Base-by-base conservation (phyloP, 2,329 filamentous ascomycete species). In the Ophiostoma perfectum region DNA sequence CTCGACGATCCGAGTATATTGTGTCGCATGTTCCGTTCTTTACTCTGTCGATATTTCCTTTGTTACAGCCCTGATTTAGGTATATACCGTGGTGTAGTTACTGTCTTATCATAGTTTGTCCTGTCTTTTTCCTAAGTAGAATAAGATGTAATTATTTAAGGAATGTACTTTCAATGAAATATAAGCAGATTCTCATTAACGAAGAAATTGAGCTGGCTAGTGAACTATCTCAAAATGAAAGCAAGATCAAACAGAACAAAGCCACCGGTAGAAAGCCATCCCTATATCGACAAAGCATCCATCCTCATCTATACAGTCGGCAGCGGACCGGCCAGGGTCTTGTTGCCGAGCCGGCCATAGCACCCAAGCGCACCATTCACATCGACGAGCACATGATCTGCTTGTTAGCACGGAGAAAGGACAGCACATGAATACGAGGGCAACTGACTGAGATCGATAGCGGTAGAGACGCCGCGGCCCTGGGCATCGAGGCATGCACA, bases 281-380 rank as follows among this genome's bases (percentile, higher is more conserved):
- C 47, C 5, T n/a, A 18, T 9, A 8, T 8, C 12, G 6, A 18
- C 49, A 55, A 55, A 27, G 27, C 27, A 27, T 27, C 27, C 49
- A 55, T 9, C n/a, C 5, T n/a, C 47, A 7, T 4, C 27, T 42
- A 63, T 27, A 27, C 27, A 4, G 47, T 36, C 36, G 68, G 66
- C 4, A 18, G 66, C 12, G 70, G 69, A 0, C 64, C 60, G 4
- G 36, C 47, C 1, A 67, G 67, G 5, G 77, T 76, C 72, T 76
- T 77, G 73, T 78, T 79, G n/a, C 79, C 79, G 11, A 74, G 66
- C 44, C 75, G 74, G 47, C 73, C 73, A 70, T 77, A 80, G 73
- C 79, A 81, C 16, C 77, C 78, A 65, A 79, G 71, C n/a, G 71
- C 70, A 5, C 79, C 79, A 58, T 80, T 72, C 7, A 74, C 73